Evolutionary conservation across 441 rosid genomes (phyloP), one percentile per base, ranked within the genome.

Genomic region (Isatis lusitanica): DNA sequence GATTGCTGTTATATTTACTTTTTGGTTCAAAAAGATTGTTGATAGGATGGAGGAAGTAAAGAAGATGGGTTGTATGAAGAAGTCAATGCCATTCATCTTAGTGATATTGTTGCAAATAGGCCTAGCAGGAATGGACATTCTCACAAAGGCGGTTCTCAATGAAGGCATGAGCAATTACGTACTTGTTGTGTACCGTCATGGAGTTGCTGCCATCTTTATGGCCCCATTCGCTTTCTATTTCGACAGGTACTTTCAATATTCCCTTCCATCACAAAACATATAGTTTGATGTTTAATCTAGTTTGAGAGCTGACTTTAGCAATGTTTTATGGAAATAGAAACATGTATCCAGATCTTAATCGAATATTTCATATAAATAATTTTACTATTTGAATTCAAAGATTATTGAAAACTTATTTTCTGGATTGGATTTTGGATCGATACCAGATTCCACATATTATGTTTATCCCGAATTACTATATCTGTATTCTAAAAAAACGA

Each of bases 81-180:
- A 66, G 63, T 33, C 69, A 51, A 88, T 84, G 80, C 90, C 97
- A 6, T 86, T 79, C 71, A 44, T 85, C 2, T 91, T 85, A 42
- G 90, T 87, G 13, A 46, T 85, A 31, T 82, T 90, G 71, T 12
- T 90, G 81, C 96, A 92, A 82, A 74, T 83, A 2, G 98, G 92
- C 9, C 68, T 89, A 9, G 95, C 94, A 5, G 97, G 97, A 12
- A 88, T 93, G 98, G 97, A 90, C 64, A 69, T 90, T 71, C 80
- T 89, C 24, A 73, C 87, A 35, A 93, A 89, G 57, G 91, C 87
- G 47, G 98, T 96, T 11, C 76, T 91, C 4, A 88, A 87, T 76
- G 66, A 79, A 62, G 97, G 98, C 48, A 90, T 89, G 91, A 91
- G 97, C 82, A 85, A 79, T 52, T 93, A 85, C 38, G 94, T 85